These are phyloP conservation scores for Lotmaria passim DNA, from an alignment of 208 protist species.

Conservation along the genomic window DNA sequence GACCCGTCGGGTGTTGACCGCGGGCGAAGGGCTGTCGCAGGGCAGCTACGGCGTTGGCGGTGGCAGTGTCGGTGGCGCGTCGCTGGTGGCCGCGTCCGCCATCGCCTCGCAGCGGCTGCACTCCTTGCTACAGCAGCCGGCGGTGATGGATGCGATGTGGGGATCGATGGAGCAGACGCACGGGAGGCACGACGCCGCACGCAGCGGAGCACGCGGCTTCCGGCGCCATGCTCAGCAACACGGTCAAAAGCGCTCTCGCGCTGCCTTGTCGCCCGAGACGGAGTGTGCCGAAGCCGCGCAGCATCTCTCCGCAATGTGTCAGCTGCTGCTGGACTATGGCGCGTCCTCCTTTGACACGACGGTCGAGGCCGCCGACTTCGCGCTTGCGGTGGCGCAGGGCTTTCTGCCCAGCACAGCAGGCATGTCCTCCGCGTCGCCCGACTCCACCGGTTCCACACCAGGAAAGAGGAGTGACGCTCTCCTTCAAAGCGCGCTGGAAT, in stretches of 20 bases:
- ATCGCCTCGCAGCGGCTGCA: slow-evolving; percentile 28
- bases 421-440: slow-evolving; percentile 2
- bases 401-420: slow-evolving; percentile 44
- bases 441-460: neutral
- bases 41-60: neutral
- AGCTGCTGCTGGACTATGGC: slow-evolving; percentile 42
- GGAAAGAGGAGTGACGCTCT: slow-evolving; percentile 25
- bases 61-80: slow-evolving; percentile 2
- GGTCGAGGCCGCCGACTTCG: slow-evolving; percentile 60
- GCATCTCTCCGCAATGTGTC: slow-evolving; percentile 25
- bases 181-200: too few species aligned
- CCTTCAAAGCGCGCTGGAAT: slow-evolving; percentile 29
- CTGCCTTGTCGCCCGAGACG: neutral
- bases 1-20: slow-evolving; percentile 53
- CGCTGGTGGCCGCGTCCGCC: slow-evolving; percentile 24
- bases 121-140: slow-evolving; percentile 15
- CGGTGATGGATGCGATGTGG: slow-evolving; percentile 36
- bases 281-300: slow-evolving; percentile 2
- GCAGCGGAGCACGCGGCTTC: neutral
- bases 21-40: slow-evolving; percentile 1
- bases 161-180: slow-evolving; percentile 11
- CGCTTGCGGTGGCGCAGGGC: slow-evolving; percentile 55
- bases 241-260: slow-evolving; percentile 5
- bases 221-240: slow-evolving; percentile 8
- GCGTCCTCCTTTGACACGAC: slow-evolving; percentile 61